Base-by-base conservation (phyloP, 495 filamentous ascomycete species). In the Melanomma pulvis-pyrius region DNA sequence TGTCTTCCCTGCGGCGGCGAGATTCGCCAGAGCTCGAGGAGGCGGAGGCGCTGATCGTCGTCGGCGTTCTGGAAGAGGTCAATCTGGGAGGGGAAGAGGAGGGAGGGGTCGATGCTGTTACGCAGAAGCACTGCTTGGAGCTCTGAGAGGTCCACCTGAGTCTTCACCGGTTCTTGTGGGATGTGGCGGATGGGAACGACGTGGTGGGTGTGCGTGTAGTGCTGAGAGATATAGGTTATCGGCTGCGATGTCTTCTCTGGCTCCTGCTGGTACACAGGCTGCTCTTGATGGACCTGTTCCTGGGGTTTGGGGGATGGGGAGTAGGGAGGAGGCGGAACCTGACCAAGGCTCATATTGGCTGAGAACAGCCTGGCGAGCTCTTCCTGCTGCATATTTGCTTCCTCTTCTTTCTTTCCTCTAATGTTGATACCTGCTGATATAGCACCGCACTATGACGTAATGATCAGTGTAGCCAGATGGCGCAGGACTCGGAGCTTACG, bases 1-100 rank as follows among this genome's bases (percentile, higher is more conserved):
- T 68, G 58, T 39, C 69, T 26, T 21, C 65, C 52, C 44, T 65
- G 58, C 6, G 75, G 77, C 15, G 77, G 77, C 21, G 71, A 63
- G 24, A 77, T 77, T 39, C 75, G 71, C 77, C 77, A 79, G 4
- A 79, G 71, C 63, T 79, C 77, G 5, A 79, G 68, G 15, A 79
- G 71, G 1, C 77, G 69, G 29, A 74, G 67, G 46, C 72, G 74
- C 66, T 78, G 76, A 61, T 76, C 75, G 30, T 72, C 59, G 62
- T 75, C 70, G 54, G 76, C 72, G 56, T 76, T 75, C 49, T 71
- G 63, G 70, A 75, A 79, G 48, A 79, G 76, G 46, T 73, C 66
- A 53, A 76, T 57, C 41, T 79, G 77, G 26, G 72, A 73, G 15
- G 75, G 76, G 58, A 75, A 71, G 47, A 79, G 73, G 54, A 72